phyloP scores from a whole-genome alignment of 1,284 basidiomycete species.

The Cutaneotrichosporon sp. region DNA sequence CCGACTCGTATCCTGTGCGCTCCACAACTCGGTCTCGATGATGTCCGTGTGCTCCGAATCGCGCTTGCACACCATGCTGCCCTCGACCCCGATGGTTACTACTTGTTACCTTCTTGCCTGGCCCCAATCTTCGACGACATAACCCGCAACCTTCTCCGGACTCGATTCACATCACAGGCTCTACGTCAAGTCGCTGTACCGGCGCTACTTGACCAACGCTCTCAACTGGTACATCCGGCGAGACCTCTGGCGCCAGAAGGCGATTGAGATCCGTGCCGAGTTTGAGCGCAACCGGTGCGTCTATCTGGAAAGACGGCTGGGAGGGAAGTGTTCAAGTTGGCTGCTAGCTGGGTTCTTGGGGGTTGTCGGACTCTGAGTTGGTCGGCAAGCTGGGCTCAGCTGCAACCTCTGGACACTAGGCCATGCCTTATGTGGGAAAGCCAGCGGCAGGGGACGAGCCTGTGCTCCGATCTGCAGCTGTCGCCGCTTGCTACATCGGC shows the following conservation, averaged over 20 bases:
- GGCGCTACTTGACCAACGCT: slow-evolving; percentile 74
- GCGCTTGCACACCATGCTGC: too few species aligned
- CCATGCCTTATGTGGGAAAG: too few species aligned
- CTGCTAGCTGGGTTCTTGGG: too few species aligned
- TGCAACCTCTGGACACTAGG: background rate
- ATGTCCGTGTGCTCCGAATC: too few species aligned
- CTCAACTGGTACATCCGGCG: slow-evolving; percentile 83
- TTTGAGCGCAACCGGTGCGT: slow-evolving; percentile 86
- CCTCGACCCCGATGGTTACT: too few species aligned
- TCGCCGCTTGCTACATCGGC: too few species aligned
- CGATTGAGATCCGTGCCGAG: slow-evolving; percentile 78
- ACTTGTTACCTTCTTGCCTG: too few species aligned
- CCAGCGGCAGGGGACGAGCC: too few species aligned
- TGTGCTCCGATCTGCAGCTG: too few species aligned
- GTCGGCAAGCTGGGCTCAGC: background rate
- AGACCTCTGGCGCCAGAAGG: slow-evolving; percentile 77
- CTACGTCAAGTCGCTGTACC: slow-evolving; percentile 89
- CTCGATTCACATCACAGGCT: slow-evolving; percentile 41
- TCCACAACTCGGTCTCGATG: too few species aligned
- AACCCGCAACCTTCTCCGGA: background rate
- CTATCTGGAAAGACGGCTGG: background rate
- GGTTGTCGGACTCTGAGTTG: background rate
- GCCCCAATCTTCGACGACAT: background rate
- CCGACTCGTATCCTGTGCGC: too few species aligned
- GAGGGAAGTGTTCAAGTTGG: background rate